A percentile compares a stretch with the other conserved stretches of the same genome.
Conservation (phyloP, 208 protist genomes). For the Leishmania tropica region DNA sequence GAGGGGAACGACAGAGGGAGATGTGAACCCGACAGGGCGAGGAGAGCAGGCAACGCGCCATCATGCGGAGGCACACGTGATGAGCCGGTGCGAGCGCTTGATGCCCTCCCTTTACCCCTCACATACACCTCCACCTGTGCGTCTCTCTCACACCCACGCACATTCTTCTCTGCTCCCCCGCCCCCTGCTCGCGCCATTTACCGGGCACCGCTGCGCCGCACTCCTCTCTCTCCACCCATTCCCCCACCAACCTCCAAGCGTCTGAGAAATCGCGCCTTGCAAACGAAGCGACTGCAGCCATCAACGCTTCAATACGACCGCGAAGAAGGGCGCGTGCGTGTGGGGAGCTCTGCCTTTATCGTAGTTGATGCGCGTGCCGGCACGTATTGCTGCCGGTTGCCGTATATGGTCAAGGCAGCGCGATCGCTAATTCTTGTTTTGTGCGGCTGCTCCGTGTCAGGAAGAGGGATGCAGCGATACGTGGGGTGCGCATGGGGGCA, state of each 20-base stretch:
- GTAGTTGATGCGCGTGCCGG: not conserved
- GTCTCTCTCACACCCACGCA: not conserved
- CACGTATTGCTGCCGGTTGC: not conserved
- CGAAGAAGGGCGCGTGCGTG: not conserved
- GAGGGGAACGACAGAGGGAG: not conserved
- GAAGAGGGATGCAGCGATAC: not conserved
- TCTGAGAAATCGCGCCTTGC: not conserved
- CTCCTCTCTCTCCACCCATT: not conserved
- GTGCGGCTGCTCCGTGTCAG: not conserved
- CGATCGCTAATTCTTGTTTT: not conserved
- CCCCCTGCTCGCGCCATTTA: not conserved
- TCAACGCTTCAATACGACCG: not conserved
- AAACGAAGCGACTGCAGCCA: not conserved
- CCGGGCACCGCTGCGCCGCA: not conserved
- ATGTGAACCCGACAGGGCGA: not conserved
- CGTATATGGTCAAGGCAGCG: not conserved
- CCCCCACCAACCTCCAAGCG: not conserved
- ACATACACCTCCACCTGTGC: not conserved
- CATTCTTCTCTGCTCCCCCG: not conserved
- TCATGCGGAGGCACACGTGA: not conserved
- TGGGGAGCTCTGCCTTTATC: not conserved
- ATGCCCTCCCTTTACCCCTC: not conserved
- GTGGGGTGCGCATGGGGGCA: not conserved
- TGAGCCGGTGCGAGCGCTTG: not conserved
- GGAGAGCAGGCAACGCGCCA: not conserved